Percentiles rank a stretch among this genome's conserved stretches.
These are phyloP conservation scores for Clarireedia hainanense DNA, from an alignment of 2,329 filamentous ascomycete genomes.

Conservation along the genomic window DNA sequence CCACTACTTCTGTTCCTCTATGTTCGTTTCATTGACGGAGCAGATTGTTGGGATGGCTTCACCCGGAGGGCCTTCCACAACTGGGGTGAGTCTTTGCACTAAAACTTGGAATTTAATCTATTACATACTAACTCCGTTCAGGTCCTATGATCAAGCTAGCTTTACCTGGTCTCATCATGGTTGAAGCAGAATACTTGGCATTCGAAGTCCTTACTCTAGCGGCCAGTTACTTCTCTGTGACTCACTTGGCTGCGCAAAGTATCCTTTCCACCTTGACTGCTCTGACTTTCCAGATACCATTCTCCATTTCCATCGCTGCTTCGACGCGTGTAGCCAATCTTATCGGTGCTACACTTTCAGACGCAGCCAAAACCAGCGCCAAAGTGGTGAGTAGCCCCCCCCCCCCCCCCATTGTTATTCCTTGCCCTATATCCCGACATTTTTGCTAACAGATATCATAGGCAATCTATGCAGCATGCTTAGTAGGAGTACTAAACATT, in stretches of 20 bases:
- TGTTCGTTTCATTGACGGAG: slow-evolving; percentile 62
- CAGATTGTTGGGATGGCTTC: slow-evolving; percentile 76
- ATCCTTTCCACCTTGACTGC: slow-evolving; percentile 71
- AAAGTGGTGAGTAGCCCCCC: slow-evolving; percentile 43
- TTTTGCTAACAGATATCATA: slow-evolving; percentile 12
- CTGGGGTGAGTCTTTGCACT: slow-evolving; percentile 43
- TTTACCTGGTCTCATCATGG: slow-evolving; percentile 85
- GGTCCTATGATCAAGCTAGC: slow-evolving; percentile 78
- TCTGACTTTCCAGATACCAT: slow-evolving; percentile 85
- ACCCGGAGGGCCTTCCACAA: slow-evolving; percentile 61
- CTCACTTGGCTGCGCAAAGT: slow-evolving; percentile 79
- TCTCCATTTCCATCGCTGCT: slow-evolving; percentile 80
- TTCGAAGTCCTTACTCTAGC: slow-evolving; percentile 88
- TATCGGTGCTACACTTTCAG: slow-evolving; percentile 77
- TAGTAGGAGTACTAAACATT: slow-evolving; percentile 76
- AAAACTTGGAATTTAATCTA: neutral
- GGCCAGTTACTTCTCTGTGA: slow-evolving; percentile 69
- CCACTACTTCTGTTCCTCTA: slow-evolving; percentile 67
- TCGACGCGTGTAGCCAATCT: slow-evolving; percentile 87
- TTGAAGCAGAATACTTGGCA: slow-evolving; percentile 85
- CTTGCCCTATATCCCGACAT: neutral
- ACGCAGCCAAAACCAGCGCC: slow-evolving; percentile 73
- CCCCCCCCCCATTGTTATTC: neutral
- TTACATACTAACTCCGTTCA: slow-evolving; percentile 21
- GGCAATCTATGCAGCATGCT: slow-evolving; percentile 54